Evolutionary conservation across 2,329 filamentous ascomycete genomes (phyloP), one percentile per base, ranked within the genome.

Genomic region (Aspergillus sp.): DNA sequence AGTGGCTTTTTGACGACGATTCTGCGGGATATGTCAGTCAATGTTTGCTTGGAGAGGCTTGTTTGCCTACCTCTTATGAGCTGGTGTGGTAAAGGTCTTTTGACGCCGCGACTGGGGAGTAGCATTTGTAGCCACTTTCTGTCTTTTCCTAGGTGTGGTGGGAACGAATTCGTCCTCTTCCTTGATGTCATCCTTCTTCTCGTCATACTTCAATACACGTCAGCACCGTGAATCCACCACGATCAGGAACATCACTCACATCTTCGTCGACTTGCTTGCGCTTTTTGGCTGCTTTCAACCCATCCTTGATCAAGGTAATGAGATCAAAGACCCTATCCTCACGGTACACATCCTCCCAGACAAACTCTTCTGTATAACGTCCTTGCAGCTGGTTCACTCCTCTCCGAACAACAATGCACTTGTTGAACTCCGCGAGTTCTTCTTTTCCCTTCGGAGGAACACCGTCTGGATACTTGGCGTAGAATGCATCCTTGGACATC

Each of bases 341-440:
- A 0, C 80, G 81, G 68, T 91, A 96, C 2, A 96, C 78, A 47
- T 97, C 87, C 72, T 97, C 92, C 95, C 95, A 99, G 1, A 85
- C 75, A 66, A 99, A 97, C 69, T 97, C 92, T 13, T 95, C 87
- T 0, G 94, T 97, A 73, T 98, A 99, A 21, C 88, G 92, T 19
- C 92, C 90, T 23, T 93, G 96, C 60, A 92, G 84, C 12, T 91
- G 91, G 72, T 96, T 96, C 71, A 93, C 96, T 21, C 92, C 95
- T 73, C 94, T 84, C 55, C 93, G 88, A 72, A 95, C 98, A 52
- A 98, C 79, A 70, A 98, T 98, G 17, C 90, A 87, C 77, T 96
- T 97, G 65, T 91, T 92, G 72, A 86, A 88, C 67, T 93, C 90
- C 55, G 85, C 85, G 2, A 91, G 87, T 51, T 83, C 76, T 13